These are phyloP conservation scores for Monosporascus sp. DNA, from an alignment of 2,329 filamentous ascomycete genomes.

Conservation along the genomic window DNA sequence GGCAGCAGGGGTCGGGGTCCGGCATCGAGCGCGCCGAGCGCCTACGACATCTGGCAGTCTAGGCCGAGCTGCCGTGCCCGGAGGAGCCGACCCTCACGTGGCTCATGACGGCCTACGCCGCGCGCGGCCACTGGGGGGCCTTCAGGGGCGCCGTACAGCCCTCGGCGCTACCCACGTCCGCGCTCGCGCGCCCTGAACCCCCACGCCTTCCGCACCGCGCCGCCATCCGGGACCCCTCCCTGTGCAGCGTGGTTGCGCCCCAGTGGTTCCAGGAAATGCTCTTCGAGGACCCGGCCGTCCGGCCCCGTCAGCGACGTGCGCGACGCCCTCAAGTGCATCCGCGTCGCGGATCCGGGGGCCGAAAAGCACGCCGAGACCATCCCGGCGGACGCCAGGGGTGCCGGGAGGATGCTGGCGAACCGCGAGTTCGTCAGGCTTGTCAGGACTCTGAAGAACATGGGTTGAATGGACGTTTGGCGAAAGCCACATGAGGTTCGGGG, in stretches of 20 bases:
- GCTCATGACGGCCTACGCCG: conserved; percentile 43
- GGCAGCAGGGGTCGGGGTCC: conserved; percentile 27
- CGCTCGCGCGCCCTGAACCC: conserved; percentile 52
- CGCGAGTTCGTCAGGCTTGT: conserved; percentile 29
- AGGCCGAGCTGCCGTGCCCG: conserved; percentile 33
- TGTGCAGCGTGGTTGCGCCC: conserved; percentile 44
- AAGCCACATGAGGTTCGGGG: not conserved
- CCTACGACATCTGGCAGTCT: conserved; percentile 40
- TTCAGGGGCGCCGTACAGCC: conserved; percentile 55
- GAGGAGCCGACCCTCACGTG: conserved; percentile 31
- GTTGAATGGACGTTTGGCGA: not conserved
- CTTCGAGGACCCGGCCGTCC: conserved; percentile 46
- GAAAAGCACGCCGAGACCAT: conserved; percentile 24
- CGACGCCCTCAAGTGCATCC: conserved; percentile 47
- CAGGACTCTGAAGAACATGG: conserved; percentile 11
- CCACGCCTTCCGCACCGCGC: conserved; percentile 47
- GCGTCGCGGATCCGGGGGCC: conserved; percentile 48
- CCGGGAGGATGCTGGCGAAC: conserved; percentile 5
- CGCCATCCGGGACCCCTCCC: conserved; percentile 33
- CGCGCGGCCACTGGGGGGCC: conserved; percentile 43
- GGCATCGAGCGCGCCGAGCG: conserved; percentile 27
- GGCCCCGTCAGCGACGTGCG: conserved; percentile 38
- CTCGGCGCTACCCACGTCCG: conserved; percentile 41
- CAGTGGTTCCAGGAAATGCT: conserved; percentile 56
- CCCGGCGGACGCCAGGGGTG: conserved; percentile 7